Base-by-base conservation (phyloP, 2,329 filamentous ascomycete genomes). In the Botrytis fragariae region DNA sequence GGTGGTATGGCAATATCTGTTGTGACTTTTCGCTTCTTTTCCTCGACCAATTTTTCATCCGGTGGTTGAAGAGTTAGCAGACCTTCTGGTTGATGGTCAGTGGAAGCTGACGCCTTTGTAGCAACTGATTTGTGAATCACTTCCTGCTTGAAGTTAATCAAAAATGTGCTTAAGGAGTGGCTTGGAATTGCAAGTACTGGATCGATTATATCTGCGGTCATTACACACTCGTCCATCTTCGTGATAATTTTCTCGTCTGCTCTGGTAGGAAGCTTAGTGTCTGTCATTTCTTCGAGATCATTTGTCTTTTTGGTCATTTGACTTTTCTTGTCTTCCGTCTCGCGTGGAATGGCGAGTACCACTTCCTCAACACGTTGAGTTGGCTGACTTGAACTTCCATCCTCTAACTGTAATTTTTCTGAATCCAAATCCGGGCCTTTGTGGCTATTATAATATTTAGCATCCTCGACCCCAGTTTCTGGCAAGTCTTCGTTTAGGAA, bases 11-110 rank as follows among this genome's bases (percentile, higher is more conserved):
- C 12, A 59, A 45, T n/a, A 16, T 44, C 64, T 45, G 14, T 32
- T 60, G 22, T 39, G n/a, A 62, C 42, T 20, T 72, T 72, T n/a
- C 71, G 51, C 35, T 72, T 72, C 14, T 72, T 72, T 35, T 72
- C 71, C 8, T 69, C 63, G 29, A 45, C 18, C 22, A 22, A 25
- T 29, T 8, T 16, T n/a, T 25, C 29, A n/a, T 44, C 35, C 14
- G 61, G 29, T 42, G 25, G 20, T 39, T 14, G 45, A 7, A 51
- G 20, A 25, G n/a, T 42, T 51, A 35, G 37, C 10, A 25, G 48
- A 44, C 32, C 29, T 32, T 64, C 8, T 16, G 42, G 7, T 48
- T 51, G 42, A 42, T 57, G 35, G 25, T 32, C 1, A 42, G 37
- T 22, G 29, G 10, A 42, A 57, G 48, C 18, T 57, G 20, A 22